Conservation (phyloP, 2,329 filamentous ascomycete genomes). For the Hysterium pulicare region DNA sequence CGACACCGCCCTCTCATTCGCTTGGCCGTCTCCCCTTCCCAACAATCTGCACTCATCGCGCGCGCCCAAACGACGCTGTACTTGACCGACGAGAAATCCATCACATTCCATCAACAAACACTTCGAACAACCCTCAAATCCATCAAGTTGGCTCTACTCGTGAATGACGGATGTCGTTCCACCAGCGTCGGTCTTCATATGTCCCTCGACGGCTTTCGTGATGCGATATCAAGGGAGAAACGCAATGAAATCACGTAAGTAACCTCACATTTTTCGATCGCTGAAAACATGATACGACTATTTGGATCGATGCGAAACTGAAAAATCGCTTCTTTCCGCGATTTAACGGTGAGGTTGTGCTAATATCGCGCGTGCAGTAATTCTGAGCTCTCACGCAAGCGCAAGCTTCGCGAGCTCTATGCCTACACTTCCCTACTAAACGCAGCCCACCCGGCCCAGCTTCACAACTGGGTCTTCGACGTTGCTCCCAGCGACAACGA, state of each 20-base stretch:
- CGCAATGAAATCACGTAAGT: constrained; percentile 46
- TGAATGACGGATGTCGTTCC: constrained; percentile 49
- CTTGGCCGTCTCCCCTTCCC: neutral
- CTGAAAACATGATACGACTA: constrained; percentile 24
- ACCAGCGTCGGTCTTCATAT: constrained; percentile 42
- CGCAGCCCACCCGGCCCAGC: constrained; percentile 56
- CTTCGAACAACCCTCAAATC: constrained; percentile 27
- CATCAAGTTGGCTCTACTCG: constrained; percentile 40
- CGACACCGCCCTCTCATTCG: no score
- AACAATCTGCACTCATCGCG: neutral
- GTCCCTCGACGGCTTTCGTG: constrained; percentile 46
- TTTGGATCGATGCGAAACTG: constrained; percentile 33
- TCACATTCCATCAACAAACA: constrained; percentile 33
- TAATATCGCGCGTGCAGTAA: constrained; percentile 35
- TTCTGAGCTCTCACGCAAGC: constrained; percentile 76
- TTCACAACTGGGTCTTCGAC: constrained; percentile 52
- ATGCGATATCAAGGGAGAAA: constrained; percentile 39
- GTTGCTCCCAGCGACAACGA: constrained; percentile 52
- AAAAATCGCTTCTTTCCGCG: constrained; percentile 39
- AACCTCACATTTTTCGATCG: constrained; percentile 25
- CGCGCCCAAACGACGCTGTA: constrained; percentile 10
- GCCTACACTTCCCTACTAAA: constrained; percentile 64
- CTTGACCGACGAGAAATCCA: constrained; percentile 3
- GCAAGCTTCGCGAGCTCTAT: constrained; percentile 86
- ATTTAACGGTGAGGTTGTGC: constrained; percentile 37